Conservation (phyloP, 2,329 filamentous ascomycete genomes). For the Neocucurbitaria cava region DNA sequence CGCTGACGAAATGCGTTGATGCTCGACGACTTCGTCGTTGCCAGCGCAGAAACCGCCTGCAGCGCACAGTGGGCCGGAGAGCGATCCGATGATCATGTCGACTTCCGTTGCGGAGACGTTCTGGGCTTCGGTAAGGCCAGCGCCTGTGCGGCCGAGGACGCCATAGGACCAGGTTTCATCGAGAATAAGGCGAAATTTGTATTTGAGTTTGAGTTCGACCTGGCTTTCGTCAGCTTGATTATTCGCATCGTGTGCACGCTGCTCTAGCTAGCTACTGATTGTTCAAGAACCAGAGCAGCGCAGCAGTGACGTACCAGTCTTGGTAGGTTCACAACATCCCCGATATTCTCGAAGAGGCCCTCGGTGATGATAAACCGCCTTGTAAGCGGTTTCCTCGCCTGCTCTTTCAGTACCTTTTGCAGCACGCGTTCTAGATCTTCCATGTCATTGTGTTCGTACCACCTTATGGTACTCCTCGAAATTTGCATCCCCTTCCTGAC, state of each 20-base stretch:
- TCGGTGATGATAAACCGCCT: constrained; percentile 96
- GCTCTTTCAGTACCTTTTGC: constrained; percentile 84
- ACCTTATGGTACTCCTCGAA: constrained; percentile 85
- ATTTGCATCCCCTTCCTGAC: constrained; percentile 95
- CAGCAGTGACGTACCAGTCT: constrained; percentile 69
- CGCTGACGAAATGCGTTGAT: constrained; percentile 90
- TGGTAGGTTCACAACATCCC: constrained; percentile 83
- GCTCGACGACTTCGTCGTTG: constrained; percentile 88
- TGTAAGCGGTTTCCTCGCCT: constrained; percentile 86
- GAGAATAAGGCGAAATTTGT: constrained; percentile 97
- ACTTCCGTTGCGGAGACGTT: constrained; percentile 93
- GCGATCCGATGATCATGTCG: constrained; percentile 95
- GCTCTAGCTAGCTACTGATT: no score
- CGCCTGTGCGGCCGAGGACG: constrained; percentile 87
- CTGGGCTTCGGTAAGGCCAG: constrained; percentile 92
- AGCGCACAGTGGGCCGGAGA: constrained; percentile 87
- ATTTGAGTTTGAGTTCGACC: constrained; percentile 91
- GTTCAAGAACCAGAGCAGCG: background rate
- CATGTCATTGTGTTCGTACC: constrained; percentile 97
- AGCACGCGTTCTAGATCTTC: constrained; percentile 87
- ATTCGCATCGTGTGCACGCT: background rate
- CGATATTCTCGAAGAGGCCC: constrained; percentile 88
- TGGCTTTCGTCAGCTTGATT: constrained; percentile 41
- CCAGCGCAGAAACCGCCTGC: constrained; percentile 97
- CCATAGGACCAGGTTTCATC: constrained; percentile 99